Conservation (phyloP, 148 eudicot species). For the Chenopodium berlandieri region DNA sequence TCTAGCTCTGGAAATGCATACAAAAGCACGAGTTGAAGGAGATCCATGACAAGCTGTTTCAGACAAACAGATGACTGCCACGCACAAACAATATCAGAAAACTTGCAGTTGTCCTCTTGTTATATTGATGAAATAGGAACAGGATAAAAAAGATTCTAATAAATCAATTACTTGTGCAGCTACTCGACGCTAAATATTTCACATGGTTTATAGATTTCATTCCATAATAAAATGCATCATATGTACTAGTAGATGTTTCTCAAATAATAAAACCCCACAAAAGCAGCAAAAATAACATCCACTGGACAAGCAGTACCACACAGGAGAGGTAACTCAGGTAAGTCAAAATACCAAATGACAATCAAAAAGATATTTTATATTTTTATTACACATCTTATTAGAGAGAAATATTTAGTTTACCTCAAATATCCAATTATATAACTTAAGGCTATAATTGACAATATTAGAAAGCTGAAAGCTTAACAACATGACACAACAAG, state of each 20-base stretch:
- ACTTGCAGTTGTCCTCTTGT: background rate
- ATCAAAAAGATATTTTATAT: background rate
- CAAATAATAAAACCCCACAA: background rate
- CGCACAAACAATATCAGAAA: constrained; percentile 24
- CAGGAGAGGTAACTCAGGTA: background rate
- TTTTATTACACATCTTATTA: background rate
- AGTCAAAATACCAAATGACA: background rate
- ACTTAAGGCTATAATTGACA: background rate
- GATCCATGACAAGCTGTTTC: constrained; percentile 78
- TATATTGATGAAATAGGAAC: background rate
- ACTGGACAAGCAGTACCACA: background rate
- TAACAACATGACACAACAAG: background rate
- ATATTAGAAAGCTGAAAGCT: constrained; percentile 1
- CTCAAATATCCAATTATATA: background rate
- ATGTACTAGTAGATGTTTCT: background rate
- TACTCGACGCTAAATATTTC: background rate
- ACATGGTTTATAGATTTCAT: background rate
- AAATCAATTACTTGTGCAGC: background rate
- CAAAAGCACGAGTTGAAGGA: constrained; percentile 72
- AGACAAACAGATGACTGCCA: constrained; percentile 85
- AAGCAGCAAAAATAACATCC: background rate
- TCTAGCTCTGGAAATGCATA: constrained; percentile 88
- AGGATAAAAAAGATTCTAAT: background rate
- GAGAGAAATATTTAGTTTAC: background rate
- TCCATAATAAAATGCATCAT: background rate